Evolutionary conservation across 208 protist species (phyloP).

Genomic region (Vickermania spadyakhi): DNA sequence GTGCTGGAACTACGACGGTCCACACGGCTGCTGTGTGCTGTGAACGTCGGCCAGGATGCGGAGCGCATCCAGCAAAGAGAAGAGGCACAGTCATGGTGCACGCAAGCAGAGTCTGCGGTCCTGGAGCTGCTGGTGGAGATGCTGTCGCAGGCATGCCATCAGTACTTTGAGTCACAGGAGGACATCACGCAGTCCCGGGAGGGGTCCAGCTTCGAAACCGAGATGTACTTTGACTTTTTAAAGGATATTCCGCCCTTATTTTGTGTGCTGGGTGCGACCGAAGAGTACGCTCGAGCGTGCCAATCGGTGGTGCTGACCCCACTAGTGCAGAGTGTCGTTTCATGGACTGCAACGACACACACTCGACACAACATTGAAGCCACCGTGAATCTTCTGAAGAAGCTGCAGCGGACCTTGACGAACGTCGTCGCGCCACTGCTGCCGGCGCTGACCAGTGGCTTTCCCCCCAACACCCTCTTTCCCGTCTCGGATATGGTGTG

Average conservation of each 20-base stretch:
- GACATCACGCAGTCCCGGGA: neutral
- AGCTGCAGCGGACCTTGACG: constrained; percentile 28
- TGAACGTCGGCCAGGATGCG: neutral
- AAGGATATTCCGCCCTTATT: constrained; percentile 19
- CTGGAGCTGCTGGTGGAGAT: constrained; percentile 9
- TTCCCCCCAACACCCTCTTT: constrained; percentile 20
- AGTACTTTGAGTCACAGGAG: neutral
- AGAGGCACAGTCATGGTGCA: constrained; percentile 12
- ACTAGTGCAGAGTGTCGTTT: constrained; percentile 50
- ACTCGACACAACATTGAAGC: constrained; percentile 52
- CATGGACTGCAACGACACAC: constrained; percentile 75
- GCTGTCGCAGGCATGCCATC: neutral
- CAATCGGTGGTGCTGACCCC: constrained; percentile 45
- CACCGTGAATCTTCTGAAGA: constrained; percentile 37
- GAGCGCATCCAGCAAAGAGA: constrained; percentile 6
- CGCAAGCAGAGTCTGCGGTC: neutral
- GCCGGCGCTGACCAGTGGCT: constrained; percentile 32
- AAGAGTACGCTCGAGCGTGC: constrained; percentile 53
- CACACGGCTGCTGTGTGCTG: neutral
- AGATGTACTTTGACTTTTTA: neutral
- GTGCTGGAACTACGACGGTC: constrained; percentile 12
- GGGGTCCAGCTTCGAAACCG: neutral
- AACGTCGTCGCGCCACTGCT: constrained; percentile 35
- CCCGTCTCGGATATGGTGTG: constrained; percentile 61
- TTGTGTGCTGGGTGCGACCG: constrained; percentile 16